Base-by-base conservation (phyloP, 805 yeast species). In the Debaryomyces prosopidis region DNA sequence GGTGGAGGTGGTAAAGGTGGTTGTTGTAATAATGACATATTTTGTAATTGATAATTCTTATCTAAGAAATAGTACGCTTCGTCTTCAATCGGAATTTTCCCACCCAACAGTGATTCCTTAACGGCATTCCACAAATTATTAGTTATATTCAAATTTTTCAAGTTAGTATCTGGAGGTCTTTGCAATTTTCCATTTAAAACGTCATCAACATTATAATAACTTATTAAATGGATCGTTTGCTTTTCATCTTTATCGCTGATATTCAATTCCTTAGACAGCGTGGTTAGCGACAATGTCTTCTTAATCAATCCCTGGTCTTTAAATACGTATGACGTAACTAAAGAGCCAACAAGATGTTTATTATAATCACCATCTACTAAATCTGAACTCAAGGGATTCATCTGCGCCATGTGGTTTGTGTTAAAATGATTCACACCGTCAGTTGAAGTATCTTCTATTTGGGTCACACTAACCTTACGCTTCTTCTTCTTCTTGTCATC, bases 201-300 rank as follows among this genome's bases (percentile, higher is more conserved):
- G 61, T 91, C 96, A 16, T 80, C 80, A 0, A 89, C 84, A 26
- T 79, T 71, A 60, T 89, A 91, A 64, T 91, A 91, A 7, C 91
- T 82, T 2, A 91, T 81, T 45, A 91, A 65, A 58, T 92, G 97
- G 39, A 84, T 68, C 3, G 86, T 79, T 54, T 75, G 78, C 37
- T 59, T 61, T 35, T 53, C 63, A 4, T 55, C 57, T 26, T 54
- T 53, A 23, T 58, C 57, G 10, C 54, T 54, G 7, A 63, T 36
- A 39, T 62, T 58, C 19, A 65, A 55, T 12, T 65, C 68, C 41
- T 62, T 61, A 10, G 58, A 43, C 12, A 47, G 63, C 12, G 85
- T 64, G n/a, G 82, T 76, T 19, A 89, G 71, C 1, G 89, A 81
- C 48, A 89, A 69, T 0, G 97, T 88, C 63, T 90, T 89, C 63